Conservation (phyloP, 257 asterid genomes). For the Thymus quinquecostatus region DNA sequence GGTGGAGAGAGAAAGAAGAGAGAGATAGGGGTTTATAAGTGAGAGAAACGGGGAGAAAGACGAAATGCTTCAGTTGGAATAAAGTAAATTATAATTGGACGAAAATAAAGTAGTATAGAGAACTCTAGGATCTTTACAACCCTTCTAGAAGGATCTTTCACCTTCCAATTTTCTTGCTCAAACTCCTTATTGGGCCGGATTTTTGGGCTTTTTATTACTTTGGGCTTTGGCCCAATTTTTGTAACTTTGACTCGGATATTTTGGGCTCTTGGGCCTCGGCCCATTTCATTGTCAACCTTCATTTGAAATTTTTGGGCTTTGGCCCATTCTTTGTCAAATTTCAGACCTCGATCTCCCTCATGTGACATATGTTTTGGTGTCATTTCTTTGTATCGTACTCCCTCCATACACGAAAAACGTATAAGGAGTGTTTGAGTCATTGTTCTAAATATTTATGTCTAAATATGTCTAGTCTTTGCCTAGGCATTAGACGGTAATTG, state of each 20-base stretch:
- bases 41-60: slow-evolving; percentile 14
- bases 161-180: background rate
- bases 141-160: slow-evolving; percentile 45
- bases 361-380: too few species aligned
- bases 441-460: too few species aligned
- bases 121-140: slow-evolving; percentile 25
- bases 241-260: background rate
- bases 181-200: background rate
- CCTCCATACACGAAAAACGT: too few species aligned
- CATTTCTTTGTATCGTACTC: too few species aligned
- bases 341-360: too few species aligned
- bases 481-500: too few species aligned
- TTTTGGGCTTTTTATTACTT: background rate
- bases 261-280: too few species aligned
- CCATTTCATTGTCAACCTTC: too few species aligned
- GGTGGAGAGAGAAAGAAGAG: background rate
- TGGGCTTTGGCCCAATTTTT: background rate
- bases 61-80: slow-evolving; percentile 12
- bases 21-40: slow-evolving; percentile 28
- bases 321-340: too few species aligned
- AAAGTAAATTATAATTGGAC: background rate
- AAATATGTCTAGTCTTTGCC: too few species aligned
- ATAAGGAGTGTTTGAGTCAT: too few species aligned
- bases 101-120: background rate
- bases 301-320: too few species aligned